Evolutionary conservation across 2,329 filamentous ascomycete species (phyloP).

Genomic region (Aspergillus vadensis): DNA sequence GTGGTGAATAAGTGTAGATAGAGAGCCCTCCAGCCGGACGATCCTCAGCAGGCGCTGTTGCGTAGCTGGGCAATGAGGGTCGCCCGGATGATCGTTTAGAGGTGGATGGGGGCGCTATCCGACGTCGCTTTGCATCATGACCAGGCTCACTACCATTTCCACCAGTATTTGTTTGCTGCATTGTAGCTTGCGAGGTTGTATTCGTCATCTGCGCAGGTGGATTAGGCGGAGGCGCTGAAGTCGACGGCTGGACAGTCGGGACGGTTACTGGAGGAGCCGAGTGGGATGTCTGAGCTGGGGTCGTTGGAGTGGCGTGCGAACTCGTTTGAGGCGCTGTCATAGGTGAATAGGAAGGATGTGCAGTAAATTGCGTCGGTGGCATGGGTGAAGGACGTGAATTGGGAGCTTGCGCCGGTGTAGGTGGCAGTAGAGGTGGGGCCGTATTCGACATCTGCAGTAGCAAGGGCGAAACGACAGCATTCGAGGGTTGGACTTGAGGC

Average conservation of each 20-base stretch:
- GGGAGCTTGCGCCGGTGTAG: neutral
- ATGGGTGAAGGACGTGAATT: neutral
- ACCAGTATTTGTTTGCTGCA: neutral
- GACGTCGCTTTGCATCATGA: constrained; percentile 18
- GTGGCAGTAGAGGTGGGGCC: neutral
- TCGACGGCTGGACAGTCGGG: neutral
- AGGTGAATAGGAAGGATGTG: neutral
- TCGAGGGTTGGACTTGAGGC: neutral
- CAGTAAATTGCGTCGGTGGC: neutral
- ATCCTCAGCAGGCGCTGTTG: neutral
- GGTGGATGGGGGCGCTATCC: constrained; percentile 10
- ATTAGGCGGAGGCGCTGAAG: neutral
- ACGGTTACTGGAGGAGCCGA: neutral
- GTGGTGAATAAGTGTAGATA: neutral
- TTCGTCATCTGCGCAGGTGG: constrained; percentile 3
- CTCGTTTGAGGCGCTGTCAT: neutral
- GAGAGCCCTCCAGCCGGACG: constrained; percentile 1
- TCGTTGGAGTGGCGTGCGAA: neutral
- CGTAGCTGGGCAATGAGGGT: neutral
- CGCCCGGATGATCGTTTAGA: neutral
- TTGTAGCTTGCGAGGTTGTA: neutral
- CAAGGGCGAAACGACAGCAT: neutral
- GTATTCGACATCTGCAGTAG: neutral
- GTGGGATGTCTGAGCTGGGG: neutral
- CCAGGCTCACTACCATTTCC: neutral